Base-by-base conservation (phyloP, 768 basidiomycete species). In the Collybiopsis confluens region DNA sequence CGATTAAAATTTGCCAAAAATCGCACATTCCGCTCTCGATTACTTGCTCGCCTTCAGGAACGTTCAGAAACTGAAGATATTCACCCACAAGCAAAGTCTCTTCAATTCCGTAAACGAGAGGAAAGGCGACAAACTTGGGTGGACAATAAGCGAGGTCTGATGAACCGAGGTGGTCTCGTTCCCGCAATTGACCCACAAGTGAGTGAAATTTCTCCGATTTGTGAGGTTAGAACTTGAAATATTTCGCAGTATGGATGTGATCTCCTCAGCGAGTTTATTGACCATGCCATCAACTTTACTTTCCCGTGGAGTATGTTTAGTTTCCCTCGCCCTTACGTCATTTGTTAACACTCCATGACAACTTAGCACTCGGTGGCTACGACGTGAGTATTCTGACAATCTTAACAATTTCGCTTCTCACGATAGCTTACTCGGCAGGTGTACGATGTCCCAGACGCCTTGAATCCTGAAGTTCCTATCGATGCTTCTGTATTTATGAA, bases 221-320 rank as follows among this genome's bases (percentile, higher is more conserved):
- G n/a, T n/a, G n/a, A n/a, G n/a, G n/a, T n/a, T n/a, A n/a, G n/a
- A n/a, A n/a, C n/a, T n/a, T n/a, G n/a, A n/a, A n/a, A n/a, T n/a
- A n/a, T 52, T 43, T 13, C 57, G 1, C 55, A 79, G 83, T 86
- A 85, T 43, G 82, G 82, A 4, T 90, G 88, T 65, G 72, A 81
- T 52, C 63, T 88, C 10, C 75, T 80, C 45, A 79, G 83, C 54
- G 80, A 85, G 69, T 77, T 84, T 67, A 60, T 86, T 28, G 87
- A 89, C 66, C 89, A 89, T 58, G 84, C 86, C 15, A 48, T 81
- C 55, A 90, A 90, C 62, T 88, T 74, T 61, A 86, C 87, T 0
- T 81, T 75, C 62, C 88, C 88, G 1, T 80, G 78, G 79, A 65
- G 70, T 72, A 35, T 20, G 71, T 48, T 16, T 26, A 13, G 16